Conservation (phyloP, 1,284 basidiomycete genomes). For the Sporisorium sorghi region DNA sequence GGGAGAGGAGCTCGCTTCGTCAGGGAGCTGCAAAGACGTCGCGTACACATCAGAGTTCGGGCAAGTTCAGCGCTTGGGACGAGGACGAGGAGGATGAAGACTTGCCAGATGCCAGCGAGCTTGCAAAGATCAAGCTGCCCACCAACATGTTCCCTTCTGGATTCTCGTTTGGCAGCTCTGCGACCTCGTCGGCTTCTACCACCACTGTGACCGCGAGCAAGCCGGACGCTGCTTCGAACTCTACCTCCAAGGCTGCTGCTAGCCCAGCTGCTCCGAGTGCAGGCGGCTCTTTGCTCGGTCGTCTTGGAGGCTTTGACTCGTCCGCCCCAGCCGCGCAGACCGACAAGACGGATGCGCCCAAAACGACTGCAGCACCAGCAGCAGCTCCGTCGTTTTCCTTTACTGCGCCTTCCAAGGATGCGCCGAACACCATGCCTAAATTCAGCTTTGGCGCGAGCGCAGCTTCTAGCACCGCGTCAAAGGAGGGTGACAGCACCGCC, state of each 20-base stretch:
- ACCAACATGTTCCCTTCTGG: slow-evolving; percentile 61
- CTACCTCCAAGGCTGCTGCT: slow-evolving; percentile 4
- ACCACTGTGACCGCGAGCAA: slow-evolving; percentile 10
- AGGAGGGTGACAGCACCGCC: slow-evolving; percentile 5
- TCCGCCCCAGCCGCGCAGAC: slow-evolving; percentile 35
- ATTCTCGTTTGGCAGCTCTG: slow-evolving; percentile 57
- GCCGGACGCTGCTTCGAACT: slow-evolving; percentile 3
- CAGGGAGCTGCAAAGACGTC: slow-evolving; percentile 61
- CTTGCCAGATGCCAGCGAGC: slow-evolving; percentile 58
- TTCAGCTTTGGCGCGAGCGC: slow-evolving; percentile 51
- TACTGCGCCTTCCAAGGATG: slow-evolving; percentile 39
- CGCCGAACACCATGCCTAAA: slow-evolving; percentile 24
- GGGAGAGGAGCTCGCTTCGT: slow-evolving; percentile 62
- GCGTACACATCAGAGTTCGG: slow-evolving; percentile 62
- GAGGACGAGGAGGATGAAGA: slow-evolving; percentile 66
- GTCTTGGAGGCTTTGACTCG: slow-evolving; percentile 53
- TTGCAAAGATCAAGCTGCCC: slow-evolving; percentile 67
- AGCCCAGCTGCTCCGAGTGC: background rate
- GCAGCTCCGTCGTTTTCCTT: slow-evolving; percentile 43
- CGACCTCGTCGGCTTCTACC: background rate
- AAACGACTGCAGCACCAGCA: slow-evolving; percentile 9
- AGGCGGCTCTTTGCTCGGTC: slow-evolving; percentile 18
- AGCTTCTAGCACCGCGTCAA: slow-evolving; percentile 8
- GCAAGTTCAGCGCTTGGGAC: slow-evolving; percentile 62
- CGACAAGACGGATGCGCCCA: slow-evolving; percentile 28